Evolutionary conservation across 2,329 filamentous ascomycete species (phyloP), one percentile per base, ranked within the genome.

Genomic region (Fusarium nematophilum): DNA sequence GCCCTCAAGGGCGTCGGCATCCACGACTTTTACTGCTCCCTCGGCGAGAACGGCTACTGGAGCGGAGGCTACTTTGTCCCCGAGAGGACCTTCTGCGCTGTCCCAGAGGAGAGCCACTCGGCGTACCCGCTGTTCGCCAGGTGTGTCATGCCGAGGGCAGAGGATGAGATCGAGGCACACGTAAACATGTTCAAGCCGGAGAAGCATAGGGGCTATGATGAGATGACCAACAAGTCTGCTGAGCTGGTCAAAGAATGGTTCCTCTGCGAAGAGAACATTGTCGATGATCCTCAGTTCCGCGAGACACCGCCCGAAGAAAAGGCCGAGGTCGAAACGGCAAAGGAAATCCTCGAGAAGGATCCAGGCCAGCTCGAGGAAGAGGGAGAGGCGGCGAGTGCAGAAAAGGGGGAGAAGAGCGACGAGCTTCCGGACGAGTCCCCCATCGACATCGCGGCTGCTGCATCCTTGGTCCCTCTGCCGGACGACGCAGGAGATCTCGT

Each of bases 1-100:
- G 73, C 80, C 2, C 79, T 90, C 1, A 82, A 85, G 37, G 85
- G 84, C 0, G 79, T 96, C 1, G 89, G 89, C 0, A 87, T 92
- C 64, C 83, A 85, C 14, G 90, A 94, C 69, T 86, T 93, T 53
- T 95, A 93, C 73, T 90, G 86, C 1, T 89, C 86, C 0, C 81
- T 97, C 6, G 91, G 91, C 0, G 85, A 88, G 69, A 90, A 90
- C 51, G 87, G 89, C 2, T 81, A 84, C 67, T 86, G 83, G 83
- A 82, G 78, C 23, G 83, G 83, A 3, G 83, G 83, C 0, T 86
- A 79, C 75, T 88, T 80, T 70, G 82, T 86, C 0, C 83, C 83
- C 0, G 86, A 93, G 65, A 80, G 93, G 33, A 96, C 92, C 0
- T 96, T 96, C 68, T 94, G 91, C 70, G 89, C 90, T 4, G 76